Conservation (phyloP, 2,329 filamentous ascomycete genomes). For the Penicillium rolfsii region DNA sequence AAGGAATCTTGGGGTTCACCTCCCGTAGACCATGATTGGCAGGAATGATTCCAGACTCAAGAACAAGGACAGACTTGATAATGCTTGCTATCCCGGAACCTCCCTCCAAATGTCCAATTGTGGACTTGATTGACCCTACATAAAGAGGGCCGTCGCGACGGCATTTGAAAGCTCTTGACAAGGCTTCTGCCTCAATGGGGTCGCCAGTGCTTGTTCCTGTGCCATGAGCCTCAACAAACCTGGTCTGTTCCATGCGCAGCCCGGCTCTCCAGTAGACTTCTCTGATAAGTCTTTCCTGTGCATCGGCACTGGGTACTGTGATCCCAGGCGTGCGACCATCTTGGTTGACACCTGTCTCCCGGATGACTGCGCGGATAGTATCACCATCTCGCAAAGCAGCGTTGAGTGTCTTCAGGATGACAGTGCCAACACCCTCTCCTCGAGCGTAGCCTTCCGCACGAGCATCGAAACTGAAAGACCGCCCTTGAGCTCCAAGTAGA, state of each 20-base stretch:
- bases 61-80: conserved; percentile 49
- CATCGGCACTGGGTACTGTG: conserved; percentile 45
- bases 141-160: conserved; percentile 28
- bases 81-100: conserved; percentile 35
- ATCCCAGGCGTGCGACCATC: conserved; percentile 49
- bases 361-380: conserved; percentile 40
- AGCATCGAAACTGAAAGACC: conserved; percentile 37
- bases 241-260: conserved; percentile 26
- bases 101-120: conserved; percentile 36
- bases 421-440: conserved; percentile 41
- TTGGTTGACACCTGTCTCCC: conserved; percentile 33
- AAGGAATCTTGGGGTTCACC: conserved; percentile 43
- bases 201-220: conserved; percentile 42
- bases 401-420: conserved; percentile 36
- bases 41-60: conserved; percentile 51
- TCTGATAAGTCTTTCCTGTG: conserved; percentile 42
- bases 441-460: conserved; percentile 41
- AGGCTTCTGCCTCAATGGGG: conserved; percentile 36
- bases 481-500: conserved; percentile 41
- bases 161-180: conserved; percentile 33
- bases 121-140: conserved; percentile 33
- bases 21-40: conserved; percentile 49
- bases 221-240: conserved; percentile 37
- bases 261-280: conserved; percentile 38
- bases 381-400: conserved; percentile 39